Conservation (phyloP, 2,329 filamentous ascomycete species). For the Ophiostoma fasciatum region DNA sequence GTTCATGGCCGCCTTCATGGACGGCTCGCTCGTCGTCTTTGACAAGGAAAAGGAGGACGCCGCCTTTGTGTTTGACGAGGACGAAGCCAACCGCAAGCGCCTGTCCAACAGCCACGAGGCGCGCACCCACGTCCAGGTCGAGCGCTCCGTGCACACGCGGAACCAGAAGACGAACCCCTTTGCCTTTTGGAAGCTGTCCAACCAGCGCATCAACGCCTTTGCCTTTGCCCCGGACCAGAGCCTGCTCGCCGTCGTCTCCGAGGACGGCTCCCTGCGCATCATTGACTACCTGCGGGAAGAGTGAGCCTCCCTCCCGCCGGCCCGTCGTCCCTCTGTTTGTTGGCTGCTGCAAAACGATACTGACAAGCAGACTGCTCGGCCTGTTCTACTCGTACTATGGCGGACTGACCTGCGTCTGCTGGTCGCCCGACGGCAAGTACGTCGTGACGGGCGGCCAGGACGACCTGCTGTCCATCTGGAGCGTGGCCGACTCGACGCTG, state of each 20-base stretch:
- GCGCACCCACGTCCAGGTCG: constrained; percentile 47
- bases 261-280: constrained; percentile 78
- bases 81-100: constrained; percentile 42
- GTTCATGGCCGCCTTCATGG: constrained; percentile 83
- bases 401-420: constrained; percentile 82
- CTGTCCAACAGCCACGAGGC: constrained; percentile 19
- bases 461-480: constrained; percentile 94
- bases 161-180: constrained; percentile 92
- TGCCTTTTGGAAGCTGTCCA: constrained; percentile 82
- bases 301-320: too few species aligned
- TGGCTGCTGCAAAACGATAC: too few species aligned
- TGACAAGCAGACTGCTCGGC: constrained; percentile 63
- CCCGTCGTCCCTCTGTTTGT: background rate
- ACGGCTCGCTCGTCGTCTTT: constrained; percentile 82
- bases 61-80: constrained; percentile 57
- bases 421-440: constrained; percentile 95
- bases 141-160: constrained; percentile 84
- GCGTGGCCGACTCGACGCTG: constrained; percentile 64
- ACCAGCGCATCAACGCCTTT: constrained; percentile 80
- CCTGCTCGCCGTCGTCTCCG: constrained; percentile 78
- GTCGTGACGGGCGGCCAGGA: constrained; percentile 92
- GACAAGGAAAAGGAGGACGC: constrained; percentile 95
- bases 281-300: constrained; percentile 87
- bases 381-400: constrained; percentile 89
- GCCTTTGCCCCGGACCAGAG: constrained; percentile 81